Evolutionary conservation across 306 rosid species (phyloP).

Genomic region (Medicago truncatula): DNA sequence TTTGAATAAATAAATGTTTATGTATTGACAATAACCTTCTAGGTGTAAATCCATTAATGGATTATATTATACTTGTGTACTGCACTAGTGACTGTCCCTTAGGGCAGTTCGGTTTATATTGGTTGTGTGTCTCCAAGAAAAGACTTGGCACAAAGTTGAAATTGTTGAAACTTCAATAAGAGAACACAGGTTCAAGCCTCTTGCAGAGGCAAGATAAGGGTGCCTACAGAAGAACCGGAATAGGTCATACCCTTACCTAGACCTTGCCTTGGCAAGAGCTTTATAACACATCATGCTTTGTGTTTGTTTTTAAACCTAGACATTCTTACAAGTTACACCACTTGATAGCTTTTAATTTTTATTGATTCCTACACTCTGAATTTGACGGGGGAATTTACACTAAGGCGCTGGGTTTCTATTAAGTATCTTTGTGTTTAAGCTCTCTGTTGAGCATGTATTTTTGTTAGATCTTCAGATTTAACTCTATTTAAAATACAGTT

Average conservation of each 20-base stretch:
- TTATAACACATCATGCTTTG: neutral
- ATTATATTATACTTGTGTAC: neutral
- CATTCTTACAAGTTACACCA: neutral
- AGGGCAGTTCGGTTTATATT: neutral
- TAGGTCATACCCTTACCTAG: neutral
- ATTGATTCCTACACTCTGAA: neutral
- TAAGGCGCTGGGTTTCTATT: neutral
- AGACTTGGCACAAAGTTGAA: neutral
- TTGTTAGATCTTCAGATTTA: slow-evolving; percentile 16
- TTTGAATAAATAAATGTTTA: slow-evolving; percentile 11
- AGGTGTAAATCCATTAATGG: neutral
- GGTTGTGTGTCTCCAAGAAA: neutral
- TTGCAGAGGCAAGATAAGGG: neutral
- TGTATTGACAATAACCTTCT: slow-evolving; percentile 7
- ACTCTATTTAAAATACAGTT: neutral
- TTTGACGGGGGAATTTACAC: neutral
- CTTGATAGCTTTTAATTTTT: neutral
- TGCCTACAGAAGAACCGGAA: neutral
- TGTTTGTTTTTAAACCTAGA: neutral
- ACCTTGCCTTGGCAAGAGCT: neutral
- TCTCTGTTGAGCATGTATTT: neutral
- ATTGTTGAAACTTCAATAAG: neutral
- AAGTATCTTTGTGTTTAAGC: neutral
- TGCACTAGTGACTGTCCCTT: neutral
- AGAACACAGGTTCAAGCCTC: neutral